Base-by-base conservation (phyloP, 2,329 filamentous ascomycete genomes). In the Fonsecaea pugnacius region DNA sequence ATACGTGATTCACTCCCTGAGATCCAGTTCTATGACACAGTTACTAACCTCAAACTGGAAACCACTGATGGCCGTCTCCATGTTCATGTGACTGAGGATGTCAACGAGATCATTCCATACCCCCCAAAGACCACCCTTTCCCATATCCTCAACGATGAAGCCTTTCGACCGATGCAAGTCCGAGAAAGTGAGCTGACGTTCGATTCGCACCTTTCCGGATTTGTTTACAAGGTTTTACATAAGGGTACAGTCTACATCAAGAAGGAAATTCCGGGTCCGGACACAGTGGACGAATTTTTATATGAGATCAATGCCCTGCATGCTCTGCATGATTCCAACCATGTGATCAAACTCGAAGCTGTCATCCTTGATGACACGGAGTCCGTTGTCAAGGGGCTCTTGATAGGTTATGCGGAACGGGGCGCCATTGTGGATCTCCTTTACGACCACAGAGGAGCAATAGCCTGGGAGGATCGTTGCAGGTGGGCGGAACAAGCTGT, bases 241-340 rank as follows among this genome's bases (percentile, higher is more conserved):
- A 81, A 85, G 63, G 87, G 85, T 9, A 80, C 84, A 63, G 80
- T 87, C 1, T 89, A 92, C 72, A 96, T 99, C 78, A 98, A 98
- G 77, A 99, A 99, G 76, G 95, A 99, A 74, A 98, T 99, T 16
- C 95, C 95, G 0, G 93, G 94, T 1, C 94, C 93, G 1, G 94
- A 98, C 72, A 95, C 91, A 0, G 89, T 98, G 21, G 94, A 98
- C 67, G 95, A 98, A 75, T 99, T 99, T 73, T 81, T 98, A 1
- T 99, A 99, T 76, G 95, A 99, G 78, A 91, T 97, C 75, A 97
- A 98, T 75, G 94, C 94, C 3, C 85, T 99, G n/a, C 89, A 90
- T 75, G 87, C 87, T 33, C 82, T 99, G 16, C 83, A 84, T 48
- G 87, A 85, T 62, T 91, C 91, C 1, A 82, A 83, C 5, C 89